These are phyloP conservation scores for Neofusicoccum laricinum DNA, from an alignment of 2,329 filamentous ascomycete genomes.

Conservation along the genomic window DNA sequence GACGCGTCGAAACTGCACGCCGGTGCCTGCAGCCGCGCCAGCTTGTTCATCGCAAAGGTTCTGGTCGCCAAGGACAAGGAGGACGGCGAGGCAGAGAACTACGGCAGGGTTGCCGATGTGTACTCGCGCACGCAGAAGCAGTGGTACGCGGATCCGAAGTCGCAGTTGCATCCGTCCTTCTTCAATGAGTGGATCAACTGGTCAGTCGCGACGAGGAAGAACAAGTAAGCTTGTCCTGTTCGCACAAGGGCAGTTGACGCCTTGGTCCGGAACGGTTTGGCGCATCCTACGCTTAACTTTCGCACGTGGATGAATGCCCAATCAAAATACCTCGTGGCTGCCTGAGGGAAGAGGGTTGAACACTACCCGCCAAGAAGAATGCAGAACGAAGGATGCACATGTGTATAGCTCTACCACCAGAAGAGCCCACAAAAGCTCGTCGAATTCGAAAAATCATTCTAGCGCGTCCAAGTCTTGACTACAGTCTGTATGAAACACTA, in stretches of 20 bases:
- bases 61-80: constrained; percentile 50
- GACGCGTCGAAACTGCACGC: constrained; percentile 68
- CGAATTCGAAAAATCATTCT: no score
- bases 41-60: constrained; percentile 63
- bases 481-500: no score
- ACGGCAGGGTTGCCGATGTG: constrained; percentile 36
- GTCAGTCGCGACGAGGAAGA: constrained; percentile 30
- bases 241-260: not conserved
- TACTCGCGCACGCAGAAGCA: constrained; percentile 44
- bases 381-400: no score
- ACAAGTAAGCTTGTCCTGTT: constrained; percentile 10
- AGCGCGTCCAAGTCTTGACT: no score
- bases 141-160: constrained; percentile 42
- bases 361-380: no score
- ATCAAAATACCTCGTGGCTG: no score
- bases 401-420: no score
- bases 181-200: constrained; percentile 50
- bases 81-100: constrained; percentile 26
- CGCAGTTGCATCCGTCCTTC: constrained; percentile 40
- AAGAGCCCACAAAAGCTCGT: no score
- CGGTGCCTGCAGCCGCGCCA: constrained; percentile 70
- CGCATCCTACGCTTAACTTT: no score
- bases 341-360: no score
- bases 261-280: not conserved
- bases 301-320: no score